These are phyloP conservation scores for Apiotrichum sp. DNA, from an alignment of 1,284 basidiomycete species.

Conservation along the genomic window DNA sequence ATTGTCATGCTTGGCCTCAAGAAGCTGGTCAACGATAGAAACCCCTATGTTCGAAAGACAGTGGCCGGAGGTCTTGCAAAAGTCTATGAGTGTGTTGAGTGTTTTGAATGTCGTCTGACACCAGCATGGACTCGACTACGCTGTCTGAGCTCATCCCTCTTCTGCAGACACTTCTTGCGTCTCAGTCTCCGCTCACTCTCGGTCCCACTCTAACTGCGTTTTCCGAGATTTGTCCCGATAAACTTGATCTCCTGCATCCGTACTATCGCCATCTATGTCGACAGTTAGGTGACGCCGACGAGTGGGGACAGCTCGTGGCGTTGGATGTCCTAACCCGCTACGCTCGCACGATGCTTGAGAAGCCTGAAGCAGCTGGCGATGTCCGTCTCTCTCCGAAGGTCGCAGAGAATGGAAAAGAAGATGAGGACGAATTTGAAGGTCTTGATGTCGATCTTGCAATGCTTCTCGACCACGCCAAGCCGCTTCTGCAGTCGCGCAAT, in stretches of 20 bases:
- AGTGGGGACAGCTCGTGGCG: conserved; percentile 87
- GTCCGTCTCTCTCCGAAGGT: not conserved
- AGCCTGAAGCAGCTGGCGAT: conserved; percentile 51
- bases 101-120: not conserved
- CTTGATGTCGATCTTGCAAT: conserved; percentile 62
- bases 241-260: conserved; percentile 77
- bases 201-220: conserved; percentile 83
- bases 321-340: conserved; percentile 70
- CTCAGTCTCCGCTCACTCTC: conserved; percentile 79
- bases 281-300: conserved; percentile 81
- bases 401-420: conserved; percentile 3
- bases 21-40: conserved; percentile 82
- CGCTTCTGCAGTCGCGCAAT: conserved; percentile 76
- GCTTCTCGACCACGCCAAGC: conserved; percentile 64
- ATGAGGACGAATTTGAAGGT: conserved; percentile 55
- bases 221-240: conserved; percentile 70
- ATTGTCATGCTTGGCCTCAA: conserved; percentile 83
- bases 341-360: conserved; percentile 72
- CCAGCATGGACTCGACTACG: conserved; percentile 67
- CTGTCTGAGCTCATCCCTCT: conserved; percentile 67
- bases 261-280: conserved; percentile 82
- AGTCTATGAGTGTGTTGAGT: conserved; percentile 62
- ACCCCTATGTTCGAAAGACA: conserved; percentile 88
- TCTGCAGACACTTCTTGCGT: conserved; percentile 67
- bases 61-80: conserved; percentile 85